Conservation (phyloP, 2,329 filamentous ascomycete genomes). For the Saccharata proteae region DNA sequence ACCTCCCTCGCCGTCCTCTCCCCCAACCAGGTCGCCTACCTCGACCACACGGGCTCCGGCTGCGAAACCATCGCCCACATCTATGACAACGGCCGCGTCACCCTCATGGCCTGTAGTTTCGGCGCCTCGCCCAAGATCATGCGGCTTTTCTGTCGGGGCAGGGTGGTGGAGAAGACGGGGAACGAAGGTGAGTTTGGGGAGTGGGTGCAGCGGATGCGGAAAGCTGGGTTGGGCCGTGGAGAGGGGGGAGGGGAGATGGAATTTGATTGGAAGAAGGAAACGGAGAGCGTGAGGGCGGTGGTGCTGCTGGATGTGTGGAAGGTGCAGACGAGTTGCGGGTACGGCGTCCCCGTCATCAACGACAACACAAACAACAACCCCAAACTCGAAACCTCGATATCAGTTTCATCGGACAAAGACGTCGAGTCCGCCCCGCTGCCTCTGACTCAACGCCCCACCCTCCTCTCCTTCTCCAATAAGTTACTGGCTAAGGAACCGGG, state of each 20-base stretch:
- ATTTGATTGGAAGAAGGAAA: slow-evolving; percentile 35
- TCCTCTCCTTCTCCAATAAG: slow-evolving; percentile 22
- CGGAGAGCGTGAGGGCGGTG: slow-evolving; percentile 36
- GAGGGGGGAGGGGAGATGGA: too few species aligned
- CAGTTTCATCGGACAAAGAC: slow-evolving; percentile 12
- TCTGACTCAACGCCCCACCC: slow-evolving; percentile 1
- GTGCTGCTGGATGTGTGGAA: slow-evolving; percentile 51
- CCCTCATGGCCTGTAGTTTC: slow-evolving; percentile 62
- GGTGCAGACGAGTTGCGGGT: slow-evolving; percentile 56
- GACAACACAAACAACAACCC: slow-evolving; percentile 16
- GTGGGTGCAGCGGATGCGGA: slow-evolving; percentile 31
- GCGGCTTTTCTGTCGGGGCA: slow-evolving; percentile 49
- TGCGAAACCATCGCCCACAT: slow-evolving; percentile 65
- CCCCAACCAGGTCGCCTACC: slow-evolving; percentile 51
- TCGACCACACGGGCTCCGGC: slow-evolving; percentile 64
- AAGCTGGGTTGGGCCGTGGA: slow-evolving; percentile 15
- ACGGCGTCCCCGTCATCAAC: slow-evolving; percentile 45
- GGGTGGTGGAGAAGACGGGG: slow-evolving; percentile 50
- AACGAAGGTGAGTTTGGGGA: slow-evolving; percentile 27
- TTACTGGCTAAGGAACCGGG: slow-evolving; percentile 35
- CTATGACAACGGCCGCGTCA: slow-evolving; percentile 65
- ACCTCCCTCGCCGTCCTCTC: slow-evolving; percentile 50
- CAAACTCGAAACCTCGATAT: slow-evolving; percentile 14
- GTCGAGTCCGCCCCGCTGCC: slow-evolving; percentile 7
- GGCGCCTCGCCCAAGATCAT: slow-evolving; percentile 48